These are phyloP conservation scores for Eucalyptus regnans DNA, from an alignment of 345 rosid species.

Conservation along the genomic window DNA sequence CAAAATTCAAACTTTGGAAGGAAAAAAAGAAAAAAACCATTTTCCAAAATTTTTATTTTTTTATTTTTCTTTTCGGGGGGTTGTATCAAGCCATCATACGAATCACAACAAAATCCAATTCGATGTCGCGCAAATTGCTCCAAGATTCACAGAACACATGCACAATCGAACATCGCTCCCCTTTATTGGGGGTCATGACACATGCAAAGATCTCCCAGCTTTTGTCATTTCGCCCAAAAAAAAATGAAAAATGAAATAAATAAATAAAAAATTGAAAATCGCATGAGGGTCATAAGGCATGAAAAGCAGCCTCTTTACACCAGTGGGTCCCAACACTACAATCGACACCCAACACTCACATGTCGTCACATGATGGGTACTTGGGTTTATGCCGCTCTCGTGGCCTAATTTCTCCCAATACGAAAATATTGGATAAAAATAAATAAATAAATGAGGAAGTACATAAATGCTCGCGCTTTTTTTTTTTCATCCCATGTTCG, in stretches of 20 bases:
- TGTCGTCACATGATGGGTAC: not conserved
- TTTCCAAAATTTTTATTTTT: not conserved
- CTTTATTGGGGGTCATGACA: not conserved
- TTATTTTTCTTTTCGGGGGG: not conserved
- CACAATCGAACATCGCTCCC: not conserved
- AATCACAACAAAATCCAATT: not conserved
- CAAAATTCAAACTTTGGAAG: not conserved
- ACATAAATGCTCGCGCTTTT: not conserved
- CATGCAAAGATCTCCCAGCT: not conserved
- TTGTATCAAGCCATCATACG: not conserved
- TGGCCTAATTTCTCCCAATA: not conserved
- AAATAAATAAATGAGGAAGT: not conserved
- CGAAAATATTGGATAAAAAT: not conserved
- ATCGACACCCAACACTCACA: not conserved
- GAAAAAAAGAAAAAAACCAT: not conserved
- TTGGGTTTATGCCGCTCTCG: not conserved
- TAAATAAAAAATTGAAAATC: not conserved
- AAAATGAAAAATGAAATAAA: not conserved
- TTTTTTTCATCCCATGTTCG: not conserved
- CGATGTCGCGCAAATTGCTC: not conserved
- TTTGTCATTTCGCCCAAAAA: not conserved
- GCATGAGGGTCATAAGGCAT: not conserved
- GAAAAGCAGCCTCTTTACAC: not conserved
- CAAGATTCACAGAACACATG: not conserved
- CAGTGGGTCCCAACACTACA: not conserved